A percentile compares a stretch with the other conserved stretches of the same genome.
phyloP scores from a whole-genome alignment of 176 grass and related monocot genomes.

The Zoysia japonica region DNA sequence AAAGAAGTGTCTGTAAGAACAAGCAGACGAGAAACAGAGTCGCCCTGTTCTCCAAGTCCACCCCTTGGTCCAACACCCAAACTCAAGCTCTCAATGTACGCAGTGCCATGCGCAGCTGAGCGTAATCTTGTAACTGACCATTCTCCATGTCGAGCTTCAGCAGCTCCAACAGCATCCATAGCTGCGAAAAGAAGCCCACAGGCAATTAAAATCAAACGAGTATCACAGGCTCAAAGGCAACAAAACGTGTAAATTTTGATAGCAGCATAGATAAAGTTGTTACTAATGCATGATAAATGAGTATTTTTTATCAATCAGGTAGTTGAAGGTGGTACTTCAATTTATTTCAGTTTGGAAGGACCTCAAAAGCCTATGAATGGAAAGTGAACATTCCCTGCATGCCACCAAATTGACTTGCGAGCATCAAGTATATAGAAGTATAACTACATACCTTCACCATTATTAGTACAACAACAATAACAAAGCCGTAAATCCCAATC shows the following conservation, averaged over 20 bases:
- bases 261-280: slow-evolving; percentile 7
- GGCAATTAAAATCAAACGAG: slow-evolving; percentile 48
- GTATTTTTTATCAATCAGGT: slow-evolving; percentile 27
- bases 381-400: background rate
- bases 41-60: slow-evolving; percentile 94
- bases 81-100: slow-evolving; percentile 74
- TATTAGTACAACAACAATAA: background rate
- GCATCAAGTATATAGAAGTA: slow-evolving; percentile 11
- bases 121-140: slow-evolving; percentile 98
- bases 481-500: too few species aligned
- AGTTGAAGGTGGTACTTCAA: slow-evolving; percentile 23
- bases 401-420: background rate
- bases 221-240: slow-evolving; percentile 24
- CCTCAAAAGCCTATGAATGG: slow-evolving; percentile 20
- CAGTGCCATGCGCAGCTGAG: slow-evolving; percentile 83
- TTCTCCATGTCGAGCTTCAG: slow-evolving; percentile 90
- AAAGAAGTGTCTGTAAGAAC: slow-evolving; percentile 89
- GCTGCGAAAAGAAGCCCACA: slow-evolving; percentile 55
- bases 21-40: slow-evolving; percentile 91
- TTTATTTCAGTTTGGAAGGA: slow-evolving; percentile 9
- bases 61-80: slow-evolving; percentile 91
- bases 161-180: slow-evolving; percentile 93
- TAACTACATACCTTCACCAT: slow-evolving; percentile 1
- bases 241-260: slow-evolving; percentile 10
- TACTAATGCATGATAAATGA: slow-evolving; percentile 15